Base-by-base conservation (phyloP, 768 basidiomycete genomes). In the Xanthoconium purpureum region DNA sequence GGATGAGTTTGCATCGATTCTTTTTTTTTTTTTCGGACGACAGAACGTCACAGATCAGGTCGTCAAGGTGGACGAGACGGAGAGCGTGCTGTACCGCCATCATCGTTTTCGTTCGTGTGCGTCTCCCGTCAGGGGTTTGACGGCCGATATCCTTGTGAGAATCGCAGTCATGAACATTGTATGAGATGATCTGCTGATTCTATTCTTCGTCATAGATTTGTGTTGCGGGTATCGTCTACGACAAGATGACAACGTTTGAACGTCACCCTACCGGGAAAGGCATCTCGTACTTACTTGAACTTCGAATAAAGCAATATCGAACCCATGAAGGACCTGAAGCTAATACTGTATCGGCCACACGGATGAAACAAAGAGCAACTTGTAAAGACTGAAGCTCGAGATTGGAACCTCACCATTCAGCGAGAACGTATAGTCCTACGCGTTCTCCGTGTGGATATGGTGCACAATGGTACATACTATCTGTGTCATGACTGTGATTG, bases 41-140 rank as follows among this genome's bases (percentile, higher is more conserved):
- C 59, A 91, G 89, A 82, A 78, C 64, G 78, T 77, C 6, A 80
- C 76, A 3, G 89, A 91, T 64, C 59, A 60, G 24, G 38, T 42
- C 0, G 68, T 77, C 10, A 56, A 69, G 36, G 68, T 81, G 2
- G 66, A 75, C 2, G 77, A 81, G 71, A 70, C 85, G 10, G 78
- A 76, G 35, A 74, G 78, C 37, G 75, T 77, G 10, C 61, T 73
- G 0, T 94, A 94, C 62, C 82, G 94, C 17, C 86, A 91, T 83
- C 91, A 95, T 66, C 85, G 93, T 9, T 87, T 96, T 63, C 81
- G 90, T 36, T 85, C 87, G 3, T 78, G 77, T 0, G 87, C 87
- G 1, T 92, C 91, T 17, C 85, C 92, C 0, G 79, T 95, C 55
- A 92, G 91, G 68, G 93, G 93, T 1, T 70, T 95, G 3, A 94